These are phyloP conservation scores for Gyrodon lividus DNA, from an alignment of 768 basidiomycete genomes.

Conservation along the genomic window DNA sequence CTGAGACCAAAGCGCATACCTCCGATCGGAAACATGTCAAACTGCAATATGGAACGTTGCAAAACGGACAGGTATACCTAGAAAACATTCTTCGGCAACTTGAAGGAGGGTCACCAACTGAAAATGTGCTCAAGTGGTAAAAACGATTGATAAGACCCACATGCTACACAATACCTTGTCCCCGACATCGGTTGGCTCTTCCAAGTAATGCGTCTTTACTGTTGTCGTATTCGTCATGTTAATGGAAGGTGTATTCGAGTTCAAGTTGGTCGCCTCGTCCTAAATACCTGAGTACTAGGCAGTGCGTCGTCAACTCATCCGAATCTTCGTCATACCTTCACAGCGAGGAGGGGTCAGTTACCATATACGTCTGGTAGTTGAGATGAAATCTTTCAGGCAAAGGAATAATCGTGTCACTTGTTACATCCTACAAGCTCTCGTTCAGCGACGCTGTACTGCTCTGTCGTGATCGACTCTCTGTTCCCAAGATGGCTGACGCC, in stretches of 20 bases:
- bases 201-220: slow-evolving; percentile 17
- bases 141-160: slow-evolving; percentile 32
- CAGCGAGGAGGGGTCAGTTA: too few species aligned
- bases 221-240: slow-evolving; percentile 11
- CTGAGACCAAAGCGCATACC: slow-evolving; percentile 38
- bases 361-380: too few species aligned
- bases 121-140: slow-evolving; percentile 3
- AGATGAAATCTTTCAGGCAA: too few species aligned
- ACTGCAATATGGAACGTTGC: slow-evolving; percentile 81
- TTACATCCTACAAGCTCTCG: too few species aligned
- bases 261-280: too few species aligned
- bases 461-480: too few species aligned
- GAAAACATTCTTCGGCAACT: slow-evolving; percentile 78
- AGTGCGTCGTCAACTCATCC: too few species aligned
- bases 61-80: slow-evolving; percentile 79
- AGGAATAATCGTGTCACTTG: too few species aligned
- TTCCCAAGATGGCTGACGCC: slow-evolving; percentile 42
- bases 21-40: slow-evolving; percentile 74
- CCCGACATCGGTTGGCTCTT: slow-evolving; percentile 3
- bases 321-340: too few species aligned
- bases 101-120: slow-evolving; percentile 2
- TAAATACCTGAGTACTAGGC: too few species aligned
- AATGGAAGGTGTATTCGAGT: background rate
- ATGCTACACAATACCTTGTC: slow-evolving; percentile 39
- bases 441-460: too few species aligned